Evolutionary conservation across 2,329 filamentous ascomycete genomes (phyloP), one percentile per base, ranked within the genome.

Genomic region (Periconia macrospinosa): DNA sequence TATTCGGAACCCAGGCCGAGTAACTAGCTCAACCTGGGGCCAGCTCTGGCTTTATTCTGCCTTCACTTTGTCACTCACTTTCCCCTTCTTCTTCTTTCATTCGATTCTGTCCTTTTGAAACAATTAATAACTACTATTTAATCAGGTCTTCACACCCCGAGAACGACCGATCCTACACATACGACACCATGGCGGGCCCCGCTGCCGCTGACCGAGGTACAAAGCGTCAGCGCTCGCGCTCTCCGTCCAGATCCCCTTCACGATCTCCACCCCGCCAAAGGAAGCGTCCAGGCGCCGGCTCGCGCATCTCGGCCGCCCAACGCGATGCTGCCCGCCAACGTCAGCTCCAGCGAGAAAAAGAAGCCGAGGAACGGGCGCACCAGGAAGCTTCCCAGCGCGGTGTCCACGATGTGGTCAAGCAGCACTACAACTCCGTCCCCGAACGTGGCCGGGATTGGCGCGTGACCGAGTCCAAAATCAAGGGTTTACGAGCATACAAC

Each of bases 341-440:
- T 30, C 71, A 77, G 57, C 58, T 66, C 47, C 65, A 76, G 51
- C 67, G 76, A 40, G 73, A 78, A 55, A 67, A 74, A 49, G 71
- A 75, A 50, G 77, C 80, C 49, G 62, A 79, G 41, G 80, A 87
- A 61, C 76, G 83, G 14, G 68, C 69, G 7, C 66, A 70, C n/a
- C 59, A 65, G 19, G 68, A 68, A 50, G 68, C 67, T 6, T 67
- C 66, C 7, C 75, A 76, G 27, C 76, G 86, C 47, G 87, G 86
- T 42, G 86, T 91, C 41, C 86, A 92, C 64, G 91, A 97, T 67
- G 87, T 96, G 8, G 94, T 97, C 46, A 86, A 88, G 47, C 88
- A 96, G 61, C 93, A 97, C 75, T 99, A 99, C 81, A 99, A 99
- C 75, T 88, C 90, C 37, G 93, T 97, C 0, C 93, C 93, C 0